phyloP scores from a whole-genome alignment of 148 eudicot species.

The Chenopodium quinoa region DNA sequence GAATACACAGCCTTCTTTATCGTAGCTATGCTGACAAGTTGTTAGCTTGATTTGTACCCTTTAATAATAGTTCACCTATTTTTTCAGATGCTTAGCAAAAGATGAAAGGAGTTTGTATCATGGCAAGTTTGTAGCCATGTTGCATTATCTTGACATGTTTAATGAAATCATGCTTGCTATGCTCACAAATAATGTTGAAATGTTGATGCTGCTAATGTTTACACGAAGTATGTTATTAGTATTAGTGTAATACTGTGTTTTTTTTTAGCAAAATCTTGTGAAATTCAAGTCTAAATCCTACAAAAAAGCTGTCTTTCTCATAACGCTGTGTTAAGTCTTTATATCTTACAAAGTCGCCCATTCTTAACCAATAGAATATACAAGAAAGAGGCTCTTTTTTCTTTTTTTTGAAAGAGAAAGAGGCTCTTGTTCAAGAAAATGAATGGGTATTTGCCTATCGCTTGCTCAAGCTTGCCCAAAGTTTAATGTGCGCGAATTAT shows the following conservation, averaged over 20 bases:
- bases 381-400: not conserved
- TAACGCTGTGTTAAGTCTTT: too few species aligned
- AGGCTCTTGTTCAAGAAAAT: not conserved
- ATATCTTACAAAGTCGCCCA: not conserved
- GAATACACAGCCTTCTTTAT: slow-evolving; percentile 14
- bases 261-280: too few species aligned
- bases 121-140: not conserved
- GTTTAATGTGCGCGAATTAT: slow-evolving; percentile 29
- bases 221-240: too few species aligned
- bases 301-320: too few species aligned
- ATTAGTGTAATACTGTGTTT: too few species aligned
- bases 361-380: not conserved
- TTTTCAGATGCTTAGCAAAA: not conserved
- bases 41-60: slow-evolving; percentile 9
- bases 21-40: not conserved
- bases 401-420: too few species aligned
- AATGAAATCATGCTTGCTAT: not conserved
- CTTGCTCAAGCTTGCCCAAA: not conserved
- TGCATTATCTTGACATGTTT: not conserved
- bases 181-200: not conserved
- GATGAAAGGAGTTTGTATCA: not conserved
- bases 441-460: not conserved
- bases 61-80: not conserved
- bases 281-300: too few species aligned
- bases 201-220: not conserved